Conservation (phyloP, 2,329 filamentous ascomycete genomes). For the Bipolaris bicolor region DNA sequence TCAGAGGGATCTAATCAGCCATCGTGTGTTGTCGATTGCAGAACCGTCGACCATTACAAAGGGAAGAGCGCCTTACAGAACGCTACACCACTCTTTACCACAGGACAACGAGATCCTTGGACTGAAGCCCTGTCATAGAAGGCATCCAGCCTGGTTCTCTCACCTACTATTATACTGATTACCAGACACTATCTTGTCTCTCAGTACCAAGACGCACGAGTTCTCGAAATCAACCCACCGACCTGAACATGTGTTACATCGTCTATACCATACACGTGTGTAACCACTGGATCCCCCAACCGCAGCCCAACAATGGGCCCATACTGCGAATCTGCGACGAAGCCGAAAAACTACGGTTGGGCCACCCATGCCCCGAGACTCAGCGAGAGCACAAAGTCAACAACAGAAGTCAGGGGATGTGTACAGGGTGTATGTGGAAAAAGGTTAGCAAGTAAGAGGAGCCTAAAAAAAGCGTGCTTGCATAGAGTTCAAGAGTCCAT, state of each 20-base stretch:
- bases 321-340: conserved; percentile 38
- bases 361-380: conserved; percentile 34
- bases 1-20: neutral
- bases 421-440: conserved; percentile 40
- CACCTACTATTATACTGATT: neutral
- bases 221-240: neutral
- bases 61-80: neutral
- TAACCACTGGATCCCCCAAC: conserved; percentile 42
- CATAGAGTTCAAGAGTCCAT: neutral
- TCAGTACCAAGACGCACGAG: neutral
- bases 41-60: neutral
- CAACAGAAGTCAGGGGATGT: conserved; percentile 42
- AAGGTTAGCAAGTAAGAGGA: conserved; percentile 15
- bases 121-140: neutral
- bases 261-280: conserved; percentile 42
- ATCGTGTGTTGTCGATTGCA: neutral
- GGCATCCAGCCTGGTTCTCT: neutral
- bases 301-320: conserved; percentile 34
- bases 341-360: conserved; percentile 35
- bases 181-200: neutral
- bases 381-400: conserved; percentile 39
- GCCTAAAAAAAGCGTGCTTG: conserved; percentile 2
- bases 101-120: neutral
- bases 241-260: conserved; percentile 39
- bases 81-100: neutral